Evolutionary conservation across 2,329 filamentous ascomycete genomes (phyloP).

Genomic region (Pseudocercospora crystallina): DNA sequence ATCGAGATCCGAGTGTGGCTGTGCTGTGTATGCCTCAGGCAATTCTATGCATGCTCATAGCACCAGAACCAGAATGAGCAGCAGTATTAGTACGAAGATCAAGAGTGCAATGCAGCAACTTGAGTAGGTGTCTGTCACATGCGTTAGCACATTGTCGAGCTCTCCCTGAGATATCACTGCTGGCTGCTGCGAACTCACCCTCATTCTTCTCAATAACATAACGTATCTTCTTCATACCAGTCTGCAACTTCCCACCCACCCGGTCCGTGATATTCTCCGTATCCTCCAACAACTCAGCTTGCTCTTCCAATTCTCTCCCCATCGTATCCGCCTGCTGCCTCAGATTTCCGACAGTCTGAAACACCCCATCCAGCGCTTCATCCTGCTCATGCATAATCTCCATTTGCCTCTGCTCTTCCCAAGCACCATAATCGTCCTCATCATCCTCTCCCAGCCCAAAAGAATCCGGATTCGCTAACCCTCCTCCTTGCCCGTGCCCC

Average conservation of each 20-base stretch:
- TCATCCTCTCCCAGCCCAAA: conserved; percentile 49
- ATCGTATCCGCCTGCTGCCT: conserved; percentile 90
- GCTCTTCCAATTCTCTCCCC: conserved; percentile 94
- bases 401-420: conserved; percentile 83
- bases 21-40: background rate
- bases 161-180: conserved; percentile 8
- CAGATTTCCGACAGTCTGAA: conserved; percentile 87
- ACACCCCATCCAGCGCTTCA: conserved; percentile 86
- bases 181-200: conserved; percentile 56
- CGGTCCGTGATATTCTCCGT: conserved; percentile 83
- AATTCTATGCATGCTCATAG: conserved; percentile 45
- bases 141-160: conserved; percentile 19
- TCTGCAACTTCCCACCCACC: conserved; percentile 81
- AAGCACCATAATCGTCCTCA: conserved; percentile 63
- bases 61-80: conserved; percentile 76
- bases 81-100: conserved; percentile 82
- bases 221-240: conserved; percentile 80
- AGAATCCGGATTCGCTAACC: conserved; percentile 59
- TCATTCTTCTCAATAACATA: conserved; percentile 87
- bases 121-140: conserved; percentile 61
- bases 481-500: conserved; percentile 39
- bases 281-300: conserved; percentile 81
- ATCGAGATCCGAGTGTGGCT: no score
- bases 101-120: conserved; percentile 88
- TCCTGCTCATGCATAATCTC: conserved; percentile 96